Base-by-base conservation (phyloP, 129 eudicot species). In the Arctium lappa region DNA sequence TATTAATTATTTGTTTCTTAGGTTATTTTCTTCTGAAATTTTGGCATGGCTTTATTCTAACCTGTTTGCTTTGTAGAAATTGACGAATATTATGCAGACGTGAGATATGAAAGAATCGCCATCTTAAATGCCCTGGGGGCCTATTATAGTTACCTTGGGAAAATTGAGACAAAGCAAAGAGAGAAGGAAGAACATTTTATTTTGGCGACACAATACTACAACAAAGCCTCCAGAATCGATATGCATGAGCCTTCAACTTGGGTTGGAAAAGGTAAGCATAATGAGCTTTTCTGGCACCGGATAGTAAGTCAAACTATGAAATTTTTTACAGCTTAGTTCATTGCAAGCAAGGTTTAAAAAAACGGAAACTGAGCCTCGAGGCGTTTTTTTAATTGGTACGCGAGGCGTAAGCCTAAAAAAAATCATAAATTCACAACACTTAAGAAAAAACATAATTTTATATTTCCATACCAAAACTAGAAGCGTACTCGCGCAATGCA, bases 71-170 rank as follows among this genome's bases (percentile, higher is more conserved):
- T 77, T 89, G 85, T 95, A 96, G 99, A 96, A 86, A 93, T 96
- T 69, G 98, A 96, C 48, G 98, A 96, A 30, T 93, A 96, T 74
- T 96, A 91, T 86, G 96, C 99, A 9, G 98, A 93, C 79, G 97
- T 96, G 76, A 93, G 90, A 86, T 96, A 93, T 62, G 99, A 96
- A 88, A 88, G 99, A 86, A 92, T 96, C 69, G 99, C 98, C 69
- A 96, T 96, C 80, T 83, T 96, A 83, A 96, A 96, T 92, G 99
- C 99, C 31, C 85, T 96, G 80, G 99, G 98, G 50, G 99, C 99
- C 66, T 96, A 93, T 80, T 90, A 93, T 82, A 89, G 98, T 86
- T 94, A 96, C 90, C 97, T 93, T 60, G 99, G 97, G 62, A 96
- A 93, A 88, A 90, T 93, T 22, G 99, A 93, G 93, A 93, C 99